Conservation (phyloP, 768 basidiomycete genomes). For the Leccinum arenicola region DNA sequence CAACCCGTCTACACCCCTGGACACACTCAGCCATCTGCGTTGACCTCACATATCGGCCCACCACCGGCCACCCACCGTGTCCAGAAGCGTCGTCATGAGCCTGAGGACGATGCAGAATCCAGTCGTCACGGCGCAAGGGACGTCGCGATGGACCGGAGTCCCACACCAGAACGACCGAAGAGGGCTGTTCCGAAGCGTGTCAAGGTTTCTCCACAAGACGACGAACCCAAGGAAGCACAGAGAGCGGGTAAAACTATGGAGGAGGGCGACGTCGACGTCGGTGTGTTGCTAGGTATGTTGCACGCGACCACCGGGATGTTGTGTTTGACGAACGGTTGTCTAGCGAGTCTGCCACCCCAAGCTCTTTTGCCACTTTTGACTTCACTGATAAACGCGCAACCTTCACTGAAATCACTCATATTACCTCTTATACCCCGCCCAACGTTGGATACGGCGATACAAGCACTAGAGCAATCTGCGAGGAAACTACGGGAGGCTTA, state of each 20-base stretch:
- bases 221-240: conserved; percentile 39
- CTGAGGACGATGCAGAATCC: conserved; percentile 61
- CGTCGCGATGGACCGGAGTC: conserved; percentile 81
- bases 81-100: conserved; percentile 65
- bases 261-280: conserved; percentile 61
- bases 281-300: conserved; percentile 67
- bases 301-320: background rate
- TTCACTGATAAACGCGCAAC: conserved; percentile 64
- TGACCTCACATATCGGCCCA: conserved; percentile 50
- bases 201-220: conserved; percentile 24
- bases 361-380: conserved; percentile 73
- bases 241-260: conserved; percentile 49
- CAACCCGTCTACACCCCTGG: conserved; percentile 41
- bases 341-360: conserved; percentile 78
- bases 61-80: conserved; percentile 38
- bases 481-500: conserved; percentile 79
- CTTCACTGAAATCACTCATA: conserved; percentile 66
- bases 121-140: conserved; percentile 42
- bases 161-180: conserved; percentile 77
- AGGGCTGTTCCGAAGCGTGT: conserved; percentile 68
- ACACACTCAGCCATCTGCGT: conserved; percentile 40
- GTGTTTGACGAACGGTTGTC: conserved; percentile 14
- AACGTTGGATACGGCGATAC: conserved; percentile 68
- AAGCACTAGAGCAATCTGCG: conserved; percentile 64
- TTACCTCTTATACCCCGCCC: conserved; percentile 83